phyloP scores from a whole-genome alignment of 2,329 filamentous ascomycete species.

The Orbilia blumenaviensis region DNA sequence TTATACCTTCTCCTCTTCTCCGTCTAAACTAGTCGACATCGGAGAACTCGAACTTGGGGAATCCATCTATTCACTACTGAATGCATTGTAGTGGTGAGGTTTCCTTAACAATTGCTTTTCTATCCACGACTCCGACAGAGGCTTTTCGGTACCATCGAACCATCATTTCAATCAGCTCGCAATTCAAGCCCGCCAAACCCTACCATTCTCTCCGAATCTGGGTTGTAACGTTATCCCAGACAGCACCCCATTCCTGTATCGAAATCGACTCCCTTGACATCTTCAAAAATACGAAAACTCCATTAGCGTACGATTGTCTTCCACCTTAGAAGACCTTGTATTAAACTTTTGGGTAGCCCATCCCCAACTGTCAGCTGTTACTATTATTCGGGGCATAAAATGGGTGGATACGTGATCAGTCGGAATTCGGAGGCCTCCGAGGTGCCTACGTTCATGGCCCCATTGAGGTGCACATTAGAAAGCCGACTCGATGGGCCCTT shows the following conservation, averaged over 20 bases:
- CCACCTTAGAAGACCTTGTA: neutral
- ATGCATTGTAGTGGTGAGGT: neutral
- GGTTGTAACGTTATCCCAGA: neutral
- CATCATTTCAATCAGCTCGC: neutral
- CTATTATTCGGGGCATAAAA: slow-evolving; percentile 1
- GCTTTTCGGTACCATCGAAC: neutral
- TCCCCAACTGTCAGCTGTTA: neutral
- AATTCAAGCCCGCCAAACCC: neutral
- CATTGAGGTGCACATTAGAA: slow-evolving; percentile 28
- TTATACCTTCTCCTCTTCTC: slow-evolving; percentile 38
- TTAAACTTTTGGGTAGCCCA: neutral
- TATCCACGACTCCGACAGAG: neutral
- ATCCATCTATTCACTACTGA: neutral
- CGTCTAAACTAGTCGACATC: slow-evolving; percentile 16
- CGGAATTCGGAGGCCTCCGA: slow-evolving; percentile 21
- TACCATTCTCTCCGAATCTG: neutral
- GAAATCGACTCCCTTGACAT: neutral
- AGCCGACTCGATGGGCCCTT: slow-evolving; percentile 14
- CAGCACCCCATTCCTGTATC: no score
- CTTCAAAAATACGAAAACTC: neutral
- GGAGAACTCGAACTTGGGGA: neutral
- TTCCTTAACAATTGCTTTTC: neutral
- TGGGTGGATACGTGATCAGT: slow-evolving; percentile 49
- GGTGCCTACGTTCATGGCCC: slow-evolving; percentile 4
- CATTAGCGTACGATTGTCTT: neutral